Base-by-base conservation (phyloP, 208 protist species). In the Trypanosoma lewisi region DNA sequence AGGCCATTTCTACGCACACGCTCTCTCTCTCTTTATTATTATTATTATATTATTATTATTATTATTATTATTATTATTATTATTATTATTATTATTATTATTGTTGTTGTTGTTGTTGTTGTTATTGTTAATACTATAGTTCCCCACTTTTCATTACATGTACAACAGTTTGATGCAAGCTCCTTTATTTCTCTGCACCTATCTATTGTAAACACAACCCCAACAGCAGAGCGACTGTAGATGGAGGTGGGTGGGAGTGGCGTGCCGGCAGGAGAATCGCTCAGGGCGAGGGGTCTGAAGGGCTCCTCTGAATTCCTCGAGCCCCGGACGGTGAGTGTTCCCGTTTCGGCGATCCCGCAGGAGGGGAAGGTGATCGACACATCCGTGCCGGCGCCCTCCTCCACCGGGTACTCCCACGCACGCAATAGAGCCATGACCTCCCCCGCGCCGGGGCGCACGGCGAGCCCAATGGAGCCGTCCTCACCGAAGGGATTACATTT, bases 311-410 rank as follows among this genome's bases (percentile, higher is more conserved):
- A 56, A n/a, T 0, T 52, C 27, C 23, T 30, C 12, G 52, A 62
- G 23, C 34, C 44, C 4, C 27, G 33, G 21, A 34, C 28, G 33
- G 45, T 14, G 28, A 27, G 21, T 23, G 47, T 11, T 14, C 25
- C 37, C 17, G 14, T 27, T 30, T 2, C 47, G 23, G 28, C 16
- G 12, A 49, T 31, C 21, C 21, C 33, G 36, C 11, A 39, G 2
- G 66, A 71, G 41, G 66, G 66, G 2, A 57, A 71, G 21, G 66
- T 71, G 37, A 63, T 71, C 28, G 50, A 71, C 41, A 12, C 56
- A 0, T 49, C 11, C 33, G 34, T 39, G 6, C 4, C 45, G 28
- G 9, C 59, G 30, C 34, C 28, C 45, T 23, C 21, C 7, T n/a
- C n/a, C 14, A 44, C 44, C 3, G 11, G 59, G n/a, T 17, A 25